phyloP scores from a whole-genome alignment of 2,329 filamentous ascomycete genomes.

The Alternaria sp. region DNA sequence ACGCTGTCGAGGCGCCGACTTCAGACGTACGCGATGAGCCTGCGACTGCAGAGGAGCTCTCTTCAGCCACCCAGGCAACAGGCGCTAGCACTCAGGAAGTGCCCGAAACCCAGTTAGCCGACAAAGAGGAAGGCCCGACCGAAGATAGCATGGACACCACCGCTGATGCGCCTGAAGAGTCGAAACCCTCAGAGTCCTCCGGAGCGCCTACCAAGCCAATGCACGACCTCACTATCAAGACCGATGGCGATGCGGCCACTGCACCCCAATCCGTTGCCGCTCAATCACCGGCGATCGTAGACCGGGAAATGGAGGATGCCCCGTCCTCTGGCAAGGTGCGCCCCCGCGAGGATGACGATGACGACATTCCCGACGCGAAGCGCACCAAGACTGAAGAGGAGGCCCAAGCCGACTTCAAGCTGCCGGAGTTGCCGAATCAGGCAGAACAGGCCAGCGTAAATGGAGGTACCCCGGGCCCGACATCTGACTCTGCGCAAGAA shows the following conservation, averaged over 20 bases:
- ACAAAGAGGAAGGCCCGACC: conserved; percentile 19
- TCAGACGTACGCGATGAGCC: conserved; percentile 45
- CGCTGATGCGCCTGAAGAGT: conserved; percentile 21
- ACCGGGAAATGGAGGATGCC: conserved; percentile 49
- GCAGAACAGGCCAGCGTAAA: conserved; percentile 40
- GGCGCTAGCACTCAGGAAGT: conserved; percentile 39
- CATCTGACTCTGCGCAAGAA: conserved; percentile 42
- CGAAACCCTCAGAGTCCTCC: conserved; percentile 15
- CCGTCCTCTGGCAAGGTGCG: conserved; percentile 60
- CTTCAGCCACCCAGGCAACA: conserved; percentile 23
- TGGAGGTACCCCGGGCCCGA: conserved; percentile 20
- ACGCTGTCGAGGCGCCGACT: conserved; percentile 51
- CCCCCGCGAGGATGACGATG: conserved; percentile 67
- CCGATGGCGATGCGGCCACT: conserved; percentile 20
- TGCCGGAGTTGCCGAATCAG: conserved; percentile 49
- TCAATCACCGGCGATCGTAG: conserved; percentile 33
- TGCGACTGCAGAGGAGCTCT: conserved; percentile 16
- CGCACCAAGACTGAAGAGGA: conserved; percentile 73
- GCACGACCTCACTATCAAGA: conserved; percentile 42
- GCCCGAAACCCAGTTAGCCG: conserved; percentile 35
- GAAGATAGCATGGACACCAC: conserved; percentile 39
- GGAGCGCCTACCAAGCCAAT: conserved; percentile 42
- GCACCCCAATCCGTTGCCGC: conserved; percentile 20
- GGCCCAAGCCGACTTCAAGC: conserved; percentile 50
- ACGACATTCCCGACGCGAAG: conserved; percentile 71